phyloP scores from a whole-genome alignment of 2,329 filamentous ascomycete genomes.

The Juglanconis oblonga region DNA sequence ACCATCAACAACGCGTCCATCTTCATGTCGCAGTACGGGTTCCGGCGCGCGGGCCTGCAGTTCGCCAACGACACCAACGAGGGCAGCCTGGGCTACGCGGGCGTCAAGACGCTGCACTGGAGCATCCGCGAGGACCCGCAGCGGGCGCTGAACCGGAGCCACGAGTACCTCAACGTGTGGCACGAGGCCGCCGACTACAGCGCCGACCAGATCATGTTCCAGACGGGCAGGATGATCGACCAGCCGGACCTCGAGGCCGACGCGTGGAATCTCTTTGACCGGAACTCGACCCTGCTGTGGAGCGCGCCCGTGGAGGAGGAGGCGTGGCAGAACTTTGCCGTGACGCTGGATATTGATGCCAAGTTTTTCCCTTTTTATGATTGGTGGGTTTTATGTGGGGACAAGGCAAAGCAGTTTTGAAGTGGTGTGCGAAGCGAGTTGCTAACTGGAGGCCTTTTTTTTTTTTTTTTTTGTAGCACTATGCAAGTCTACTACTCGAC shows the following conservation, averaged over 20 bases:
- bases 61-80: conserved; percentile 40
- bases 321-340: conserved; percentile 60
- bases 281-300: conserved; percentile 37
- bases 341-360: conserved; percentile 51
- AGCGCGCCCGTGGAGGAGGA: conserved; percentile 38
- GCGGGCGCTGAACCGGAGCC: conserved; percentile 33
- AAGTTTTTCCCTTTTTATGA: conserved; percentile 32
- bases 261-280: conserved; percentile 40
- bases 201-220: conserved; percentile 37
- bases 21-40: conserved; percentile 43
- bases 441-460: not conserved
- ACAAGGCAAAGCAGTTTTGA: too few relatives aligned
- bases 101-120: conserved; percentile 35
- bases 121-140: conserved; percentile 31
- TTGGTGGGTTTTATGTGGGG: not conserved
- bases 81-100: conserved; percentile 32
- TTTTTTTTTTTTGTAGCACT: conserved; percentile 37
- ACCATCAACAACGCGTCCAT: conserved; percentile 42
- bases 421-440: not conserved
- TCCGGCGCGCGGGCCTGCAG: conserved; percentile 43
- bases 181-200: conserved; percentile 35
- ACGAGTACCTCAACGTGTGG: conserved; percentile 36
- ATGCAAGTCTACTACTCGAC: conserved; percentile 56
- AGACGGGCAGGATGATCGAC: conserved; percentile 34
- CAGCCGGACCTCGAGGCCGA: conserved; percentile 32